phyloP scores from a whole-genome alignment of 495 filamentous ascomycete species.

The Lepraria neglecta region DNA sequence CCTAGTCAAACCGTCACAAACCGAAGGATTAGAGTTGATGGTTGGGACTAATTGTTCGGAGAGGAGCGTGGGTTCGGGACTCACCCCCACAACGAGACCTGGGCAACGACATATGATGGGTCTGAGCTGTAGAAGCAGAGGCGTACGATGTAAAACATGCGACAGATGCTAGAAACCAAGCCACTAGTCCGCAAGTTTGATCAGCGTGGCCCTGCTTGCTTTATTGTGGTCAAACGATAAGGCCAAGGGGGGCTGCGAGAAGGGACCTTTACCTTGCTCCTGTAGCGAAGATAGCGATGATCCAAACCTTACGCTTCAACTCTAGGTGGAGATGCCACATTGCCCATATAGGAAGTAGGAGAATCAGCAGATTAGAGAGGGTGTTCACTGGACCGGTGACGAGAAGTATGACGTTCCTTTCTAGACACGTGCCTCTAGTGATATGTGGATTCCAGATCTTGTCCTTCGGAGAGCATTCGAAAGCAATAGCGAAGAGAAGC shows the following conservation, averaged over 20 bases:
- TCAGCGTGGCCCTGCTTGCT: background rate
- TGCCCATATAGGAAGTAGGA: constrained; percentile 11
- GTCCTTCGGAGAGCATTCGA: background rate
- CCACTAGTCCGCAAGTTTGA: background rate
- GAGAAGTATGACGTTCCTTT: background rate
- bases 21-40: background rate
- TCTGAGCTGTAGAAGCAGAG: background rate
- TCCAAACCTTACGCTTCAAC: constrained; percentile 2
- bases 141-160: background rate
- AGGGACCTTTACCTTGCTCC: background rate
- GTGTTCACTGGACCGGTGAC: background rate
- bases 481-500: constrained; percentile 4
- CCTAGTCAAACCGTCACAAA: background rate
- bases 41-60: background rate
- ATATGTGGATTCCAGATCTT: background rate
- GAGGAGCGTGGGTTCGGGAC: background rate
- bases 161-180: constrained; percentile 9
- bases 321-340: constrained; percentile 6
- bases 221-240: background rate
- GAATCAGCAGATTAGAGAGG: background rate
- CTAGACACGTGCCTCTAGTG: background rate
- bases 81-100: constrained; percentile 1
- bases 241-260: background rate
- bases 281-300: constrained; percentile 6
- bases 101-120: background rate